Evolutionary conservation across 805 yeast genomes (phyloP).

Genomic region (Cyberlindnera lachancei): DNA sequence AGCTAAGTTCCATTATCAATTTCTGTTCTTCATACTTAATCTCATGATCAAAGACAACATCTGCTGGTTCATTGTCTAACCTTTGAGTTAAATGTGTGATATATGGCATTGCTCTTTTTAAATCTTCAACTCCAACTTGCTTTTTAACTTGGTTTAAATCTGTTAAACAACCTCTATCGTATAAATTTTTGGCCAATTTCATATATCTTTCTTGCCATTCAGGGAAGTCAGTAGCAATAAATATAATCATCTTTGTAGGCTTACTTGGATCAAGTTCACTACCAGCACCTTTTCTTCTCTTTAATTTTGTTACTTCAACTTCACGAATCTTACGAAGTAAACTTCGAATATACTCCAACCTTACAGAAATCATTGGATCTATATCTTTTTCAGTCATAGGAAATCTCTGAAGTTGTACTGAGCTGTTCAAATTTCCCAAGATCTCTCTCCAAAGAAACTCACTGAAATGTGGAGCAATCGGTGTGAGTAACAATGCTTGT

Average conservation of each 20-base stretch:
- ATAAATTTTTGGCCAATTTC: conserved; percentile 67
- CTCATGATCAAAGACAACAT: conserved; percentile 81
- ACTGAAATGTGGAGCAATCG: conserved; percentile 93
- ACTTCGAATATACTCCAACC: conserved; percentile 72
- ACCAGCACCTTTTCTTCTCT: conserved; percentile 70
- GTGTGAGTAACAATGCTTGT: conserved; percentile 78
- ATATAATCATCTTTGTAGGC: conserved; percentile 67
- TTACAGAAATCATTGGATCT: conserved; percentile 51
- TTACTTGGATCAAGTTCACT: conserved; percentile 64
- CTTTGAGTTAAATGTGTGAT: conserved; percentile 79
- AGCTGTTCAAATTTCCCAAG: conserved; percentile 51
- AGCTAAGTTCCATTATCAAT: conserved; percentile 46
- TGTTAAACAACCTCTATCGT: conserved; percentile 51
- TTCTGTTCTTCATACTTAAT: conserved; percentile 72
- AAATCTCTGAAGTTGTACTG: conserved; percentile 71
- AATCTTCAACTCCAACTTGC: conserved; percentile 71
- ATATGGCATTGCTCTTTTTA: conserved; percentile 98
- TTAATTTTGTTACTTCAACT: conserved; percentile 75
- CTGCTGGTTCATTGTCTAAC: conserved; percentile 59
- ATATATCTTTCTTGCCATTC: conserved; percentile 85
- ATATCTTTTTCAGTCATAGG: conserved; percentile 47
- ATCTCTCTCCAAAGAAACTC: conserved; percentile 85
- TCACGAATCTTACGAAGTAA: conserved; percentile 84
- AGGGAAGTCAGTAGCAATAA: conserved; percentile 73
- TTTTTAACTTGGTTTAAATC: conserved; percentile 57